Conservation (phyloP, 257 asterid species). For the Rehmannia glutinosa region DNA sequence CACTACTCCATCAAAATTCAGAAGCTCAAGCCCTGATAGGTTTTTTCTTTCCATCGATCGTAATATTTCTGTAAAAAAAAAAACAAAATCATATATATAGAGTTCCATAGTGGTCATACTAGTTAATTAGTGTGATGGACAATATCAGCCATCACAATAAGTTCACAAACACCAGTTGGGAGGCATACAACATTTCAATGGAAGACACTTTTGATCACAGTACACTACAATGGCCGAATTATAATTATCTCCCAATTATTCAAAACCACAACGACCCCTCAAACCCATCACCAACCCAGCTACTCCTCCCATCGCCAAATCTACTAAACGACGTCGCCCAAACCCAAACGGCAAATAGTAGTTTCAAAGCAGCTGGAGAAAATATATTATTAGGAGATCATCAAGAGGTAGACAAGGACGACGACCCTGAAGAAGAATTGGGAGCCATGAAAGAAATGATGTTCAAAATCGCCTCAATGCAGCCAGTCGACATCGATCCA, state of each 20-base stretch:
- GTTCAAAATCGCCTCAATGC: conserved; percentile 95
- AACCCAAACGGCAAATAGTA: background rate
- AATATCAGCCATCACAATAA: conserved; percentile 37
- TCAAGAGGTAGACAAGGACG: background rate
- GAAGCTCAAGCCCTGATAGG: background rate
- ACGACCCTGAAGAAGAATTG: conserved; percentile 47
- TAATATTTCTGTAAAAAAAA: background rate
- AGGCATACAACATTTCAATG: conserved; percentile 26
- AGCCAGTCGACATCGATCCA: conserved; percentile 87
- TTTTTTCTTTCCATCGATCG: background rate
- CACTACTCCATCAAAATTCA: background rate
- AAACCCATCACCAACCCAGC: conserved; percentile 15
- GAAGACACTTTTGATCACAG: conserved; percentile 25
- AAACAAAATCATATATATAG: background rate
- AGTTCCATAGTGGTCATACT: background rate
- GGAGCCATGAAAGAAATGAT: conserved; percentile 91
- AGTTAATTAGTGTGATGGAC: conserved; percentile 22
- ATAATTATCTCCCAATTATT: conserved; percentile 17
- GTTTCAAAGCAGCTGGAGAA: background rate
- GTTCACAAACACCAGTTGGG: conserved; percentile 29
- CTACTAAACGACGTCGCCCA: background rate
- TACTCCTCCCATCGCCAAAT: background rate
- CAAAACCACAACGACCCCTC: too few species aligned
- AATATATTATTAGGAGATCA: background rate
- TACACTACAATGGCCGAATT: conserved; percentile 40